Base-by-base conservation (phyloP, 306 rosid genomes). In the Hippophae tibetana region DNA sequence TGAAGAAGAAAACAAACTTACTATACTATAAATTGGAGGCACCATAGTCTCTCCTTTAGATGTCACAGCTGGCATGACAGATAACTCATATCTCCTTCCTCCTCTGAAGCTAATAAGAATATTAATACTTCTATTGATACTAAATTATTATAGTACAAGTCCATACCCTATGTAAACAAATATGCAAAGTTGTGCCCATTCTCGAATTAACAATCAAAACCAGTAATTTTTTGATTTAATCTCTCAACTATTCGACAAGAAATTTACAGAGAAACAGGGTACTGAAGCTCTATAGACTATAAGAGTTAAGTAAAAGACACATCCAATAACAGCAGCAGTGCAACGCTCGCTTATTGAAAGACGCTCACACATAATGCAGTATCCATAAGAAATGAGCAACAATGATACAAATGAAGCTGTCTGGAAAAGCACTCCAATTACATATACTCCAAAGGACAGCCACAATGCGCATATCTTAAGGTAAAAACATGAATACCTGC, bases 371-470 rank as follows among this genome's bases (percentile, higher is more conserved):
- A 76, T 86, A 75, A 93, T 88, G 82, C 97, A 93, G 78, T 93
- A 93, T 57, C 99, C 99, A 72, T 88, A 90, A 69, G 99, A 77
- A 63, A 88, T 88, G 68, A 93, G 99, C 73, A 93, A 57, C 77
- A 93, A 88, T 23, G 88, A 86, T 71, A 88, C 90, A 57, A 88
- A 84, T 45, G 94, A 85, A 70, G 88, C 86, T 56, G 97, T 93
- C 78, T 93, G 95, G 68, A 93, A 88, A 44, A 93, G 86, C 80
- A 93, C 95, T 70, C 97, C 99, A 13, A 90, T 93, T 64, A 93
- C 80, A 52, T 93, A 88, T 47, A 85, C 97, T 69, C 95, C 99
- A 59, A 93, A 93, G 68, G 99, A 93, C 88, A 93, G 84, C 99
- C 99, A 93, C 76, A 93, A 73, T 48, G 99, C 88, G 69, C 97